Percentiles rank a stretch among this genome's conserved stretches.
Evolutionary conservation across 1,284 basidiomycete species (phyloP).

Genomic region (Trametes polyzona): DNA sequence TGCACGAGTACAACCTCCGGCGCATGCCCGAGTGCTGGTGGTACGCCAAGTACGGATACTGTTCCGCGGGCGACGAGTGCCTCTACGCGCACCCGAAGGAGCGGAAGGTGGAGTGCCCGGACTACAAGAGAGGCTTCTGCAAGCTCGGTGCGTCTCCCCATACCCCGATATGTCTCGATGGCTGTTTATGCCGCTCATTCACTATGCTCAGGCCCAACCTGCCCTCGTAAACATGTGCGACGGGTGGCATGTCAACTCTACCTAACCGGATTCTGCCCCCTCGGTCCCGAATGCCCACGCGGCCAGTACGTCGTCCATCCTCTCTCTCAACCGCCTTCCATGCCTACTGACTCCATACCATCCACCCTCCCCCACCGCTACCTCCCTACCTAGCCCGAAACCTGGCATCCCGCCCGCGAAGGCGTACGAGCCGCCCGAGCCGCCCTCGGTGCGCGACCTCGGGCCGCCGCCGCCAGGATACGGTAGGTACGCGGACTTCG

Average conservation of each 20-base stretch:
- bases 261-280: slow-evolving; percentile 94
- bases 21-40: slow-evolving; percentile 99
- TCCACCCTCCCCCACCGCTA: slow-evolving; percentile 16
- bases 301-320: slow-evolving; percentile 77
- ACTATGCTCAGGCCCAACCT: slow-evolving; percentile 72
- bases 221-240: slow-evolving; percentile 92
- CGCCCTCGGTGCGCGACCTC: slow-evolving; percentile 76
- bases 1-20: slow-evolving; percentile 98
- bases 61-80: slow-evolving; percentile 97
- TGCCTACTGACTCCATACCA: not conserved
- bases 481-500: slow-evolving; percentile 83
- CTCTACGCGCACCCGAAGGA: slow-evolving; percentile 98
- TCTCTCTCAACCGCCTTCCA: not conserved
- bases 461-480: slow-evolving; percentile 94
- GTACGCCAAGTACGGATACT: slow-evolving; percentile 98
- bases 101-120: slow-evolving; percentile 90
- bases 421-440: slow-evolving; percentile 80
- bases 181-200: slow-evolving; percentile 25
- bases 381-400: slow-evolving; percentile 62
- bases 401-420: slow-evolving; percentile 71
- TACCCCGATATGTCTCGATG: not conserved
- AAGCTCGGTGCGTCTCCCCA: slow-evolving; percentile 66
- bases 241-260: slow-evolving; percentile 91
- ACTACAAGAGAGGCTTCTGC: slow-evolving; percentile 96
- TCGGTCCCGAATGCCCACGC: slow-evolving; percentile 86